A percentile compares a stretch with the other conserved stretches of the same genome.
Evolutionary conservation across 306 rosid genomes (phyloP).

Genomic region (Vicia faba): DNA sequence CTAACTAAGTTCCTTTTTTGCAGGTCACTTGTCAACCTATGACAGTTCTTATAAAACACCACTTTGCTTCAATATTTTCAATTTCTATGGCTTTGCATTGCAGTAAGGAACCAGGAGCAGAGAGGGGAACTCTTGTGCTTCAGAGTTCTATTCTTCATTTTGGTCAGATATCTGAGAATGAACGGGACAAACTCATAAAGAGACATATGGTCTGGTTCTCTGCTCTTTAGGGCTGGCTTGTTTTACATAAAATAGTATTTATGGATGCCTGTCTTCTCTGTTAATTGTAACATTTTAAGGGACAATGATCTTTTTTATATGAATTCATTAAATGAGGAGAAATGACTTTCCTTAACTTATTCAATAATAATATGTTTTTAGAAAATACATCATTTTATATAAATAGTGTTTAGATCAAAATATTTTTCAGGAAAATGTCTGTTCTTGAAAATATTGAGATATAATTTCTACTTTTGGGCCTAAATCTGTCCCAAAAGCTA

Average conservation of each 20-base stretch:
- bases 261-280: constrained; percentile 6
- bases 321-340: constrained; percentile 11
- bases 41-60: constrained; percentile 60
- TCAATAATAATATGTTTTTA: not conserved
- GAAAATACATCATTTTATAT: constrained; percentile 3
- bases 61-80: constrained; percentile 77
- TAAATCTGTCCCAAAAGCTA: not conserved
- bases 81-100: constrained; percentile 79
- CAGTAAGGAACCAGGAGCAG: constrained; percentile 64
- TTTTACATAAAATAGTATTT: constrained; percentile 15
- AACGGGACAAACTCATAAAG: constrained; percentile 83
- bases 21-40: constrained; percentile 79
- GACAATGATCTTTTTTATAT: constrained; percentile 15
- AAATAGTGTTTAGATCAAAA: constrained; percentile 21
- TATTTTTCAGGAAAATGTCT: constrained; percentile 10
- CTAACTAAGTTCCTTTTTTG: constrained; percentile 38
- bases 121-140: constrained; percentile 68
- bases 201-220: constrained; percentile 71
- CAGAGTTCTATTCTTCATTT: constrained; percentile 73
- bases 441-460: not conserved
- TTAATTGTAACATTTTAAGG: constrained; percentile 6
- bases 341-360: constrained; percentile 6
- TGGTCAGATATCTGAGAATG: constrained; percentile 76
- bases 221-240: constrained; percentile 8
- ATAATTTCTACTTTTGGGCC: not conserved